Evolutionary conservation across 2,329 filamentous ascomycete species (phyloP).

Genomic region (Diplodia scrobiculata): DNA sequence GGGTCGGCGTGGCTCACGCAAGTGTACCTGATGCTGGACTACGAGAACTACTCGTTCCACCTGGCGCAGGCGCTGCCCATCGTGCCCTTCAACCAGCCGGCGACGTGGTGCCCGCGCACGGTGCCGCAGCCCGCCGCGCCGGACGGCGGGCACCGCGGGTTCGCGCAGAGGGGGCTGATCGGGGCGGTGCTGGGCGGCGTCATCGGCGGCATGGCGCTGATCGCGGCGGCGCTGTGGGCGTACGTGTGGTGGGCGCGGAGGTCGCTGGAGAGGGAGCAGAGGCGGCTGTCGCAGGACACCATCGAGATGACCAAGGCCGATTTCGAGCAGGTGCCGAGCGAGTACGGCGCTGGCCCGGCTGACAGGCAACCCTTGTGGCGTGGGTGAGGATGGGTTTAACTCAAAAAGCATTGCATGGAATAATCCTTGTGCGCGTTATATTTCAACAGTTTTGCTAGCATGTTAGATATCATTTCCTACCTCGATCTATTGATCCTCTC

Average conservation of each 20-base stretch:
- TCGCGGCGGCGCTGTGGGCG: constrained; percentile 38
- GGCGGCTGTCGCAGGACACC: constrained; percentile 24
- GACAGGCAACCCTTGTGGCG: neutral
- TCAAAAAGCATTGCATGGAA: no score
- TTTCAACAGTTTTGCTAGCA: no score
- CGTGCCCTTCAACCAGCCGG: constrained; percentile 47
- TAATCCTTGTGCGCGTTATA: no score
- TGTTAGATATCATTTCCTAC: constrained; percentile 14
- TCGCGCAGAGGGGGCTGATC: constrained; percentile 42
- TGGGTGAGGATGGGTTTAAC: neutral
- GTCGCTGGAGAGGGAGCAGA: constrained; percentile 34
- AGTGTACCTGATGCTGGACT: constrained; percentile 51
- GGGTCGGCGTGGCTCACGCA: constrained; percentile 48
- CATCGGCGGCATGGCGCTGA: constrained; percentile 41
- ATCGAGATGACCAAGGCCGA: constrained; percentile 34
- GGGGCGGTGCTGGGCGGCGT: constrained; percentile 46
- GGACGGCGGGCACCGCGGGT: constrained; percentile 33
- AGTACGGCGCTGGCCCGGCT: neutral
- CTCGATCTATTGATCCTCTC: no score
- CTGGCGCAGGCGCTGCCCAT: constrained; percentile 47
- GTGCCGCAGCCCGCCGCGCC: constrained; percentile 35
- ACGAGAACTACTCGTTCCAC: constrained; percentile 46
- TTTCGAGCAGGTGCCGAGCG: constrained; percentile 37
- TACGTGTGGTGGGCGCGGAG: constrained; percentile 38
- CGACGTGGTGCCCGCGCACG: constrained; percentile 46